Evolutionary conservation across 305 asterid genomes (phyloP), one percentile per base, ranked within the genome.

Genomic region (Fraxinus ornus): DNA sequence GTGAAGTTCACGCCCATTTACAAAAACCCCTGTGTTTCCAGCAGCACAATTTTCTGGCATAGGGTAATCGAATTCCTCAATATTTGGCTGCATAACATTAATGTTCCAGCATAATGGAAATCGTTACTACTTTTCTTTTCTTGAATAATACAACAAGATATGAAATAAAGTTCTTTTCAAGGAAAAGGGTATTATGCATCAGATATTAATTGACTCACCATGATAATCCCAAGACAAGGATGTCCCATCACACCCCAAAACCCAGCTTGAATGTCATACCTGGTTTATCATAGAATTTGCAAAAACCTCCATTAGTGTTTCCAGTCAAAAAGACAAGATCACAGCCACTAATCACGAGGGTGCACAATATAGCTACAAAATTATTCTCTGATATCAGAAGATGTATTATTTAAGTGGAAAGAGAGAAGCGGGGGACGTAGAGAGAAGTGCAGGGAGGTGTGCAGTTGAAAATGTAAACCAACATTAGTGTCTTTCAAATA

Each of bases 171-270:
- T 19, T 57, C 68, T 78, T 24, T 41, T 41, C 70, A 19, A 44
- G 79, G 73, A 80, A 62, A 80, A 15, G 37, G 12, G 84, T 72
- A 2, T 21, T 36, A 32, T 37, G 76, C 66, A 76, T 80, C 22
- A 72, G 73, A 77, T 66, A 62, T 79, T 80, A 33, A 36, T 78
- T 81, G 82, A 85, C 97, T 85, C 89, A 95, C 98, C 97, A 89
- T 88, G 81, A 92, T 84, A 77, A 95, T 91, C 75, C 98, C 98
- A 21, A 91, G 86, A 83, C 98, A 95, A 72, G 94, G 94, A 86
- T 91, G 90, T 80, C 97, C 98, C 92, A 93, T 91, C 89, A 92
- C 97, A 70, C 98, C 98, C 98, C 98, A 95, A 89, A 95, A 95
- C 79, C 98, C 98, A 44, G 98, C 98, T 78, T 87, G 88, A 71